Base-by-base conservation (phyloP, 306 rosid genomes). In the Canavalia ensiformis region DNA sequence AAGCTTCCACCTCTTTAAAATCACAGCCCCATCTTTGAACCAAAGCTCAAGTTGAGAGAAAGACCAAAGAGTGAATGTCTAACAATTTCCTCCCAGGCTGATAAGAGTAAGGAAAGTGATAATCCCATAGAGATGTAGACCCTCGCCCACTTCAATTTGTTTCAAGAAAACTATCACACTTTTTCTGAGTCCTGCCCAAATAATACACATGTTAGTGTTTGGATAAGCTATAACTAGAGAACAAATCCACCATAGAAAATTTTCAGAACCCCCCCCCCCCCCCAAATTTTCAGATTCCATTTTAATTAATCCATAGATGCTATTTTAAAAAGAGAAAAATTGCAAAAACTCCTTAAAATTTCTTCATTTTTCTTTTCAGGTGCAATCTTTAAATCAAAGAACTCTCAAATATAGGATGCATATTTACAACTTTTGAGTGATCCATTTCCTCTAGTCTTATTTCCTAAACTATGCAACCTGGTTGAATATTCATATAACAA, bases 1-100 rank as follows among this genome's bases (percentile, higher is more conserved):
- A 92, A 88, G 76, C 96, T 94, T 13, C 64, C 78, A 25, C 94
- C n/a, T 87, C 94, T 87, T 87, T 60, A 88, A 70, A 42, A 81
- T 37, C 55, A 58, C 30, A 42, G 87, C 88, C 1, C 87, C 87
- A 58, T 82, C 86, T 82, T 71, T 79, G 46, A 58, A 76, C 85
- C 85, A 76, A 89, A 76, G 33, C 55, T 70, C 44, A 54, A 12
- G 79, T 76, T 81, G 80, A 81, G 77, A 25, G 84, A 68, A 7
- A 87, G 62, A 66, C 54, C 44, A 30, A 86, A 81, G 6, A 85
- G 71, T 10, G 84, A 81, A 35, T 82, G 86, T 10, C 83, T 79
- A 37, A 76, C 56, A 39, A 90, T 85, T 68, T 88, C 90, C 68
- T 90, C 83, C 94, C 94, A 90, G 52, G 90, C 86, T 39, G 92